These are phyloP conservation scores for Herpetospermum pedunculosum DNA, from an alignment of 306 rosid species.

Conservation along the genomic window DNA sequence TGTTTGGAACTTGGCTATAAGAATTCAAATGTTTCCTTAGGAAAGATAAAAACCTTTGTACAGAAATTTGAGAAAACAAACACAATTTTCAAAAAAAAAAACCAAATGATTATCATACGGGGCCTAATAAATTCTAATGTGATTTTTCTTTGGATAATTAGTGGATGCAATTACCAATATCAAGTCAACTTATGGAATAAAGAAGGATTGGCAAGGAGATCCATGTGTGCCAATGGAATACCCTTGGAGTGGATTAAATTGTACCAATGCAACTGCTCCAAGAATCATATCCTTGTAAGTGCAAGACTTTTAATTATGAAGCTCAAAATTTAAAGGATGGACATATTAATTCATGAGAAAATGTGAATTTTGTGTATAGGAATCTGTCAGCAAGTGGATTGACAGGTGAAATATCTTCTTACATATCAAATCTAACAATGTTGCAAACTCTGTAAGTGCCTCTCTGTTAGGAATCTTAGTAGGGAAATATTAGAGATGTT, in stretches of 20 bases:
- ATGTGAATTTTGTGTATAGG: slow-evolving; percentile 21
- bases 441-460: slow-evolving; percentile 34
- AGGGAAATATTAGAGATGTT: background rate
- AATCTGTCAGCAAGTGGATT: slow-evolving; percentile 34
- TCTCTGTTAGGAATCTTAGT: background rate
- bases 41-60: too few relatives aligned
- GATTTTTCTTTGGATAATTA: slow-evolving; percentile 11
- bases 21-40: too few relatives aligned
- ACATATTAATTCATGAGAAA: background rate
- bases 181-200: slow-evolving; percentile 23
- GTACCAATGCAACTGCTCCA: slow-evolving; percentile 6
- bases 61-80: too few relatives aligned
- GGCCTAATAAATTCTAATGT: background rate
- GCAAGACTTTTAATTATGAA: background rate
- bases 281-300: slow-evolving; percentile 39
- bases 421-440: slow-evolving; percentile 27
- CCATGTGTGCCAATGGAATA: slow-evolving; percentile 4
- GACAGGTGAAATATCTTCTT: slow-evolving; percentile 20
- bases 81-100: too few relatives aligned
- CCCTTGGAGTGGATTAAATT: background rate
- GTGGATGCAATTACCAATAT: slow-evolving; percentile 37
- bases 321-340: background rate
- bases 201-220: slow-evolving; percentile 4
- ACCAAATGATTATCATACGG: too few relatives aligned
- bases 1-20: too few relatives aligned